These are phyloP conservation scores for Carpinus fangiana DNA, from an alignment of 306 rosid genomes.

Conservation along the genomic window DNA sequence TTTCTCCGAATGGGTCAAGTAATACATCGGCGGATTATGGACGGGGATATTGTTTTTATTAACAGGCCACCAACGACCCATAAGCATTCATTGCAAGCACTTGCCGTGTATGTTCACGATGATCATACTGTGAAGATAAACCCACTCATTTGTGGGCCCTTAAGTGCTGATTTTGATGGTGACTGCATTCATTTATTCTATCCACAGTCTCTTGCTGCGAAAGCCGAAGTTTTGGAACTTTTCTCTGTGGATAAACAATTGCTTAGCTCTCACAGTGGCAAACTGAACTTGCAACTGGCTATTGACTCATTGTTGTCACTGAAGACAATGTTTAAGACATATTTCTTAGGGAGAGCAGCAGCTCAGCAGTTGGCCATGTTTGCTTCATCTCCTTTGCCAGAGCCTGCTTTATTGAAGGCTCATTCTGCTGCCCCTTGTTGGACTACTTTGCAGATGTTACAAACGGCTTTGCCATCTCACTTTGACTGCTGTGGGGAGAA, in stretches of 20 bases:
- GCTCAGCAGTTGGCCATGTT: conserved; percentile 83
- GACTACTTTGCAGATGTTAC: conserved; percentile 80
- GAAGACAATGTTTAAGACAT: conserved; percentile 55
- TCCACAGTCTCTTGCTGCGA: conserved; percentile 90
- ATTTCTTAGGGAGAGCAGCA: conserved; percentile 46
- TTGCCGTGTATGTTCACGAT: conserved; percentile 77
- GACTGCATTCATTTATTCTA: conserved; percentile 88
- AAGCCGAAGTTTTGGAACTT: conserved; percentile 91
- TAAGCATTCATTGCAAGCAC: conserved; percentile 91
- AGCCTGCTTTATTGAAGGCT: conserved; percentile 56
- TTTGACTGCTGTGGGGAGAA: conserved; percentile 70
- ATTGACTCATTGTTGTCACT: conserved; percentile 73
- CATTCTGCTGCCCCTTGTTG: conserved; percentile 54
- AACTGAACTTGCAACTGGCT: conserved; percentile 71
- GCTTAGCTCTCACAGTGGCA: conserved; percentile 91
- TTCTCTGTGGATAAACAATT: conserved; percentile 86
- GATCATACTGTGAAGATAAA: conserved; percentile 89
- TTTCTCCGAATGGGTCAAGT: conserved; percentile 75
- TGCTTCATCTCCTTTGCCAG: conserved; percentile 62
- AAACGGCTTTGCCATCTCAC: conserved; percentile 63
- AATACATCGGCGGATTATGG: conserved; percentile 89
- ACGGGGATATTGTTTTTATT: conserved; percentile 87
- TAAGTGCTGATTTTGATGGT: conserved; percentile 96
- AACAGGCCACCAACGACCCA: conserved; percentile 96
- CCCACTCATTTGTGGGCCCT: conserved; percentile 91